Evolutionary conservation across 176 grass and related monocot species (phyloP).

Genomic region (Triticum urartu): DNA sequence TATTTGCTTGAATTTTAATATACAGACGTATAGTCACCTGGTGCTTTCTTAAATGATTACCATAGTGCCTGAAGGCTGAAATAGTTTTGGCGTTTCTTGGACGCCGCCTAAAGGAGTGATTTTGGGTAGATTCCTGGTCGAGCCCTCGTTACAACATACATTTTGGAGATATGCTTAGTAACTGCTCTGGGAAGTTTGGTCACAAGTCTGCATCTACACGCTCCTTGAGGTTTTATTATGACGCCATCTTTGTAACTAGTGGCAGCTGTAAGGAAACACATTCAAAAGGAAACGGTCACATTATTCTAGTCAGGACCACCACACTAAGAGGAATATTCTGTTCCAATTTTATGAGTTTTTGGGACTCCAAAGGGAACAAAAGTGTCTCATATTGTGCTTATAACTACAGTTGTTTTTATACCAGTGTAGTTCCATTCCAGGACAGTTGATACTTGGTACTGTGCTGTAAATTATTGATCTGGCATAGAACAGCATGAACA

Average conservation of each 20-base stretch:
- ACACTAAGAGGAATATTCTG: not conserved
- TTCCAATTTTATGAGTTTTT: slow-evolving; percentile 1
- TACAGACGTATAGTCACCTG: not conserved
- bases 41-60: not conserved
- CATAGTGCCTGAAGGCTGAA: not conserved
- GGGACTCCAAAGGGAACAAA: not conserved
- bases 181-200: not conserved
- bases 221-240: not conserved
- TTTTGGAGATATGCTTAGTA: not conserved
- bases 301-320: not conserved
- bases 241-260: slow-evolving; percentile 1
- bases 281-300: not conserved
- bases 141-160: not conserved
- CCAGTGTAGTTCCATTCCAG: not conserved
- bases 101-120: not conserved
- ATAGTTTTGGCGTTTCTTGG: not conserved
- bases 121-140: not conserved
- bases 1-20: not conserved
- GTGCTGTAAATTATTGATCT: slow-evolving; percentile 17
- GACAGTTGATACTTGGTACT: not conserved
- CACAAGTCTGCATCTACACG: not conserved
- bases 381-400: slow-evolving; percentile 9
- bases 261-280: slow-evolving; percentile 2
- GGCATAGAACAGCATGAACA: slow-evolving; percentile 4
- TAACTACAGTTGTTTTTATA: slow-evolving; percentile 2